These are phyloP conservation scores for Artemisia tridentata DNA, from an alignment of 129 eudicot species.

Conservation along the genomic window DNA sequence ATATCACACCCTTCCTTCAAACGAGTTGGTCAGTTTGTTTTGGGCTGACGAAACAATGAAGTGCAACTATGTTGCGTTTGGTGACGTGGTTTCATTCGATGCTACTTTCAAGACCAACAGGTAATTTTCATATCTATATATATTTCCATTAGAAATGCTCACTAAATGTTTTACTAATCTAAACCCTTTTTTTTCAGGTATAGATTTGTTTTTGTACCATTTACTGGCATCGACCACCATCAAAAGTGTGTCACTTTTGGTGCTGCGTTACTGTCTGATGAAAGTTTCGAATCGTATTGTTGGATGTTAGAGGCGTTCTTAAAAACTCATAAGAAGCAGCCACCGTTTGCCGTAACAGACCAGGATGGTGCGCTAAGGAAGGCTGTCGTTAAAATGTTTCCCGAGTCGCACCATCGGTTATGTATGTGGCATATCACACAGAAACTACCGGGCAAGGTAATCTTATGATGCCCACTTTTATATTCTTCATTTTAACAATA, in stretches of 20 bases:
- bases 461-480: too few species aligned
- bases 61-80: not conserved
- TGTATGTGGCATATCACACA: constrained; percentile 6
- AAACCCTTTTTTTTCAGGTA: not conserved
- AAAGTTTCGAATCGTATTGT: not conserved
- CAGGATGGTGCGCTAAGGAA: not conserved
- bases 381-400: not conserved
- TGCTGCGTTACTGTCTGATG: not conserved
- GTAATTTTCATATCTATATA: not conserved
- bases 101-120: not conserved
- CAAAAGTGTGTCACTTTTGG: not conserved
- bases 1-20: too few species aligned
- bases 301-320: not conserved
- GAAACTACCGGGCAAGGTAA: constrained; percentile 3
- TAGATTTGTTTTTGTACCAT: not conserved
- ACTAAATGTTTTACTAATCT: not conserved
- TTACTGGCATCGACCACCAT: not conserved
- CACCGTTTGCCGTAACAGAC: not conserved
- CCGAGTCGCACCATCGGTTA: not conserved
- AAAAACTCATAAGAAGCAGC: not conserved
- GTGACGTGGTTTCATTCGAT: not conserved
- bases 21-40: too few species aligned
- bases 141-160: too few species aligned
- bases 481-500: too few species aligned
- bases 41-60: too few species aligned